Evolutionary conservation across 345 rosid genomes (phyloP).

Genomic region (Salix purpurea): DNA sequence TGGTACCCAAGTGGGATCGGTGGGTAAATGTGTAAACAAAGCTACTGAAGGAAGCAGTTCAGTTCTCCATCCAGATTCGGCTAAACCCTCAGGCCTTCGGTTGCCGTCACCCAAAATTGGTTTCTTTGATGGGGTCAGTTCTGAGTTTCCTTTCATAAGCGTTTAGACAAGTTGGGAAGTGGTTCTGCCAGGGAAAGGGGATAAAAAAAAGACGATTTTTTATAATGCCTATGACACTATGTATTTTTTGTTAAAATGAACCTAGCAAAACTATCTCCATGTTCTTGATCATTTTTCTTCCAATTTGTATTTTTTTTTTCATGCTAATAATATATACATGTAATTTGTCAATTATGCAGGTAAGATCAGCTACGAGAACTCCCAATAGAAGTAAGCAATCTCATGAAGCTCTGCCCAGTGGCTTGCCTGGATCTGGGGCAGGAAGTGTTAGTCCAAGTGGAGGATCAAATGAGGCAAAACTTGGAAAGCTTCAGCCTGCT

Average conservation of each 20-base stretch:
- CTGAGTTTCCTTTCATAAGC: constrained; percentile 16
- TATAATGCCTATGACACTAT: neutral
- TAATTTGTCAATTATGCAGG: constrained; percentile 41
- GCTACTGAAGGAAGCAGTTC: constrained; percentile 32
- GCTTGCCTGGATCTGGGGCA: constrained; percentile 33
- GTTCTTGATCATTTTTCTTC: neutral
- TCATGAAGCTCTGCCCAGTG: constrained; percentile 28
- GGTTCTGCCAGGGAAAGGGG: constrained; percentile 1
- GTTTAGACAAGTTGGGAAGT: neutral
- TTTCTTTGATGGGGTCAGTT: constrained; percentile 92
- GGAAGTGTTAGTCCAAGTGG: constrained; percentile 31
- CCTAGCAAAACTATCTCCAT: neutral
- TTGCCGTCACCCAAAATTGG: constrained; percentile 95
- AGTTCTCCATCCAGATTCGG: constrained; percentile 31
- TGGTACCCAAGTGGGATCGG: constrained; percentile 25
- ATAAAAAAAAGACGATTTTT: neutral
- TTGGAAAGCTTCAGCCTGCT: constrained; percentile 46
- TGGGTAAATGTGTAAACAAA: constrained; percentile 28
- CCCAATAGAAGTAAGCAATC: constrained; percentile 42
- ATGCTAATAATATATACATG: constrained; percentile 11
- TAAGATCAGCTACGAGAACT: constrained; percentile 39
- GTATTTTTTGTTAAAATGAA: neutral
- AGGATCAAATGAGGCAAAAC: constrained; percentile 34
- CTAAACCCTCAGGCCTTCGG: constrained; percentile 79
- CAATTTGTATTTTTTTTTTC: constrained; percentile 8